phyloP scores from a whole-genome alignment of 1,139 yeast species.

The Scheffersomyces lignicola region DNA sequence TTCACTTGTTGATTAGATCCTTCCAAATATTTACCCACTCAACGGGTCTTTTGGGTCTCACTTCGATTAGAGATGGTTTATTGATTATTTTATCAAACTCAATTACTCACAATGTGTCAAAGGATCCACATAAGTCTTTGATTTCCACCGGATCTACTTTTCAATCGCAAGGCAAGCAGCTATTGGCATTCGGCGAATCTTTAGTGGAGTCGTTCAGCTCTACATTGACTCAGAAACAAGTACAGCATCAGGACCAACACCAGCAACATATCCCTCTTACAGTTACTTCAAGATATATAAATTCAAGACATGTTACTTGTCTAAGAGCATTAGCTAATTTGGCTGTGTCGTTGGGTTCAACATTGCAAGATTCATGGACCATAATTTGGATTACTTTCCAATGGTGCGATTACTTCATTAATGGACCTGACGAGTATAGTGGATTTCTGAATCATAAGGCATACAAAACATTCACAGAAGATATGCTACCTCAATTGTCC shows the following conservation, averaged over 20 bases:
- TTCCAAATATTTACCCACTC: slow-evolving; percentile 81
- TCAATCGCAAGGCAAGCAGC: slow-evolving; percentile 29
- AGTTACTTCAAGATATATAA: slow-evolving; percentile 41
- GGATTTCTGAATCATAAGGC: slow-evolving; percentile 19
- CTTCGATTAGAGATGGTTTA: slow-evolving; percentile 58
- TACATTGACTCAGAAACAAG: slow-evolving; percentile 26
- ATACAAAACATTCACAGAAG: slow-evolving; percentile 19
- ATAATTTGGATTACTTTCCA: slow-evolving; percentile 69
- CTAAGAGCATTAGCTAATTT: slow-evolving; percentile 75
- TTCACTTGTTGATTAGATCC: slow-evolving; percentile 65
- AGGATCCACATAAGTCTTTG: slow-evolving; percentile 11
- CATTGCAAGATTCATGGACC: slow-evolving; percentile 67
- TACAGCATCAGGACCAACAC: background rate
- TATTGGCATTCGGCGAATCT: slow-evolving; percentile 59
- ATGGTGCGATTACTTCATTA: slow-evolving; percentile 65
- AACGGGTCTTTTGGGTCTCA: slow-evolving; percentile 68
- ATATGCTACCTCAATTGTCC: slow-evolving; percentile 25
- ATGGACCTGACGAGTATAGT: slow-evolving; percentile 57
- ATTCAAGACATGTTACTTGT: slow-evolving; percentile 69
- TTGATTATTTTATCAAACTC: slow-evolving; percentile 58
- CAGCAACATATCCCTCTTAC: slow-evolving; percentile 6
- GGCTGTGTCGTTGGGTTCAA: slow-evolving; percentile 76
- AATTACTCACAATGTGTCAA: slow-evolving; percentile 43
- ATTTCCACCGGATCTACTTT: slow-evolving; percentile 6
- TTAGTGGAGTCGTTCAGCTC: slow-evolving; percentile 50